A percentile compares a stretch with the other conserved stretches of the same genome.
Conservation (phyloP, 805 yeast genomes). For the Sugiyamaella valdiviana region DNA sequence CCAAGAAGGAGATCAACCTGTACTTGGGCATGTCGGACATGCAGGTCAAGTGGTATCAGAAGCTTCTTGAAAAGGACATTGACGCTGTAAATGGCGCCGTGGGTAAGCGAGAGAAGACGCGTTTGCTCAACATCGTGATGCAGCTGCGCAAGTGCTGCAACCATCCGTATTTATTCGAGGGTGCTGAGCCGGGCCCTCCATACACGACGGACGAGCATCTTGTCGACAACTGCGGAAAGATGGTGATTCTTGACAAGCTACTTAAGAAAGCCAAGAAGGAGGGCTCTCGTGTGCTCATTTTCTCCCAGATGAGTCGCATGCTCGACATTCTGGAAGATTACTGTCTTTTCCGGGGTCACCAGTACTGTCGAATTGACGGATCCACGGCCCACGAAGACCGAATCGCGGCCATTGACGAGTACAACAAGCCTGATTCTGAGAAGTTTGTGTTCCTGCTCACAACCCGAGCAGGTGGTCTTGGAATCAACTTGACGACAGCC, state of each 20-base stretch:
- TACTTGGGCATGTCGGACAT: conserved; percentile 93
- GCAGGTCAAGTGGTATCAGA: conserved; percentile 91
- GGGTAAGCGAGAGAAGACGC: conserved; percentile 90
- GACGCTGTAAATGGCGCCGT: conserved; percentile 95
- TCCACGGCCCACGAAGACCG: conserved; percentile 90
- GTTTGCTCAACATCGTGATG: conserved; percentile 91
- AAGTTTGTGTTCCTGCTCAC: conserved; percentile 82
- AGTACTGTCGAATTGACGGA: conserved; percentile 91
- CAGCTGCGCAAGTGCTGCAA: conserved; percentile 94
- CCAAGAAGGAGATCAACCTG: conserved; percentile 83
- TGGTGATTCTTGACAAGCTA: conserved; percentile 80
- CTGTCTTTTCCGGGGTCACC: conserved; percentile 74
- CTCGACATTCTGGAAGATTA: conserved; percentile 89
- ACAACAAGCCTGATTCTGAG: conserved; percentile 71
- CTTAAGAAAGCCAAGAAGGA: conserved; percentile 61
- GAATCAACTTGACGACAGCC: conserved; percentile 87
- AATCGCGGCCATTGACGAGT: conserved; percentile 86
- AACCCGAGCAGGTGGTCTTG: conserved; percentile 95
- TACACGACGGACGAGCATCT: conserved; percentile 93
- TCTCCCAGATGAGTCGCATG: conserved; percentile 89
- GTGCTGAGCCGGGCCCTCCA: conserved; percentile 99
- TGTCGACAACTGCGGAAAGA: conserved; percentile 83
- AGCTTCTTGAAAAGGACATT: conserved; percentile 81
- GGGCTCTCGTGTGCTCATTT: conserved; percentile 86
- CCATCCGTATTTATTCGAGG: conserved; percentile 94